Evolutionary conservation across 768 basidiomycete genomes (phyloP), one percentile per base, ranked within the genome.

Genomic region (Lentinula lateritia): DNA sequence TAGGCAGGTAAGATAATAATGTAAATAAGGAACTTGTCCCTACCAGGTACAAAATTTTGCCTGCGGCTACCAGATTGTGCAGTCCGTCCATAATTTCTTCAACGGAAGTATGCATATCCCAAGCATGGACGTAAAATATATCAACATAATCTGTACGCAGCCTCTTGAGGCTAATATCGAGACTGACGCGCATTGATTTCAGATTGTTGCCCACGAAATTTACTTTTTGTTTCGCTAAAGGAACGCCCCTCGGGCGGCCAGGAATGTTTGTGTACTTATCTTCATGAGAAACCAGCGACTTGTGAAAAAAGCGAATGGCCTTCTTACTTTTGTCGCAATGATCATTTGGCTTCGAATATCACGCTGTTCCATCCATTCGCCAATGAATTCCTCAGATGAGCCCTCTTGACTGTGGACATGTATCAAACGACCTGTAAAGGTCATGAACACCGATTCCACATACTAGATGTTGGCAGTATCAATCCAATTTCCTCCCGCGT

Each of bases 291-390:
- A n/a, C 15, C 20, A 36, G 18, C 41, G 5, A 3, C 16, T 35
- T 4, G 32, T 20, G 34, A 9, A n/a, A 43, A 9, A n/a, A 12
- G 6, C 15, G 6, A 4, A 10, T 20, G 6, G 13, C 7, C 48
- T 18, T 18, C 65, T 23, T 55, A 81, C 77, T 74, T 83, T 76
- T 35, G 76, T 72, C 6, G 79, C 76, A 50, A 83, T 74, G 61
- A 83, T 78, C 12, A 84, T 71, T 63, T 80, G 77, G 62, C 82
- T 78, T 1, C 83, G 72, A 54, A 77, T 78, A 0, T 73, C 74
- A 20, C 79, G 71, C 39, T 70, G 63, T 63, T 80, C 75, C 61
- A 80, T 78, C 82, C 82, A 85, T 66, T 83, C 82, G 4, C 82
- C 82, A 34, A 83, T 75, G 64, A 80, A 79, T 58, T 66, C 58